Percentiles rank a stretch among this genome's conserved stretches.
Conservation (phyloP, 495 filamentous ascomycete genomes). For the Articulospora tetracladia region DNA sequence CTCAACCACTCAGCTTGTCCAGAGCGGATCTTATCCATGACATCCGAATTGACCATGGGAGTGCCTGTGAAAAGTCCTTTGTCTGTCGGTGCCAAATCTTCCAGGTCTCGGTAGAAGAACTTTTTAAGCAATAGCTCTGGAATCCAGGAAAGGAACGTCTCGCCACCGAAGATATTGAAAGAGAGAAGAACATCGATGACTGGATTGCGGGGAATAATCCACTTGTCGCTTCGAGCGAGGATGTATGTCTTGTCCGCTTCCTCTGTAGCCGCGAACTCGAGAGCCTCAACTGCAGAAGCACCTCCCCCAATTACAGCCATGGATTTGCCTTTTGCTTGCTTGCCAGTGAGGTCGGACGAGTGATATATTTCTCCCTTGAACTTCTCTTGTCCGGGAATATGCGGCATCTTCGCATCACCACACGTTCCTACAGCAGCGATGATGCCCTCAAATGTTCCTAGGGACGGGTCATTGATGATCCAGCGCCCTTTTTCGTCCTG, state of each 20-base stretch:
- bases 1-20: slow-evolving; percentile 77
- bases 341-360: slow-evolving; percentile 69
- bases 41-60: slow-evolving; percentile 81
- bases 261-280: slow-evolving; percentile 71
- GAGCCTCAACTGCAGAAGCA: slow-evolving; percentile 76
- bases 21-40: slow-evolving; percentile 72
- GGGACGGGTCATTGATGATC: slow-evolving; percentile 69
- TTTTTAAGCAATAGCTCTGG: slow-evolving; percentile 70
- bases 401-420: slow-evolving; percentile 69
- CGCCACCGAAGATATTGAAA: slow-evolving; percentile 74
- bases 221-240: slow-evolving; percentile 77
- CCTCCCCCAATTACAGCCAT: slow-evolving; percentile 76
- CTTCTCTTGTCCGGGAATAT: slow-evolving; percentile 58
- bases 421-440: slow-evolving; percentile 76
- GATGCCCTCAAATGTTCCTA: slow-evolving; percentile 74
- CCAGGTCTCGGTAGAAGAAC: slow-evolving; percentile 83
- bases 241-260: slow-evolving; percentile 66
- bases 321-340: slow-evolving; percentile 64
- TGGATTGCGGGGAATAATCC: slow-evolving; percentile 81
- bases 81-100: slow-evolving; percentile 64
- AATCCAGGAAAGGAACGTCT: slow-evolving; percentile 71
- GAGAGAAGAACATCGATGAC: slow-evolving; percentile 69
- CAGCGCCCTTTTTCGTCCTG: slow-evolving; percentile 67
- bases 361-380: slow-evolving; percentile 70
- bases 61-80: slow-evolving; percentile 77